Conservation (phyloP, 139 green algal genomes). For the Volvox reticuliferus region DNA sequence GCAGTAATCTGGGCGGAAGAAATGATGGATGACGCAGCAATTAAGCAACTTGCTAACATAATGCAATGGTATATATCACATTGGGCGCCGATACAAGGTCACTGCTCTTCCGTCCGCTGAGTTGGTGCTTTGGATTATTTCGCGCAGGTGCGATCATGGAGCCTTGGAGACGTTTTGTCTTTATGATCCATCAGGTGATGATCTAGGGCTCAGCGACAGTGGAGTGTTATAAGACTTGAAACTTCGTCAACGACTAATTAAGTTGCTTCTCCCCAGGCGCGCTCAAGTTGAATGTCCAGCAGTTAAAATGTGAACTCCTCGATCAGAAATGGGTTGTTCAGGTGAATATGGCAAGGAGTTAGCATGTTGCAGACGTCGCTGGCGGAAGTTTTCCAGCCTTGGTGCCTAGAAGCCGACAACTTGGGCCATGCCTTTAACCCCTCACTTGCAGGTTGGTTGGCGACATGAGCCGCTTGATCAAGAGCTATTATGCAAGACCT, state of each 20-base stretch:
- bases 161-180: not conserved
- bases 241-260: too few species aligned
- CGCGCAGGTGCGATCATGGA: conserved; percentile 14
- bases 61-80: conserved; percentile 18
- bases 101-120: not conserved
- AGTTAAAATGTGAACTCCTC: not conserved
- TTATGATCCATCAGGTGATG: conserved; percentile 34
- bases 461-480: not conserved
- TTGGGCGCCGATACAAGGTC: not conserved
- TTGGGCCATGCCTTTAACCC: not conserved
- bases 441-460: conserved; percentile 20
- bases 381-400: not conserved
- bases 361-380: not conserved
- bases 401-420: not conserved
- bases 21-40: not conserved
- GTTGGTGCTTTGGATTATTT: too few species aligned
- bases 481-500: not conserved
- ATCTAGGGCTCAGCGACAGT: not conserved
- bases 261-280: not conserved
- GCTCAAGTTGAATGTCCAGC: not conserved
- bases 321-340: not conserved
- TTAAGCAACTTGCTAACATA: conserved; percentile 8
- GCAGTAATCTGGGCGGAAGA: conserved; percentile 34
- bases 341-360: not conserved
- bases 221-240: not conserved